phyloP scores from a whole-genome alignment of 805 yeast genomes.

The Sugiyamaella boreocaroliniensis region DNA sequence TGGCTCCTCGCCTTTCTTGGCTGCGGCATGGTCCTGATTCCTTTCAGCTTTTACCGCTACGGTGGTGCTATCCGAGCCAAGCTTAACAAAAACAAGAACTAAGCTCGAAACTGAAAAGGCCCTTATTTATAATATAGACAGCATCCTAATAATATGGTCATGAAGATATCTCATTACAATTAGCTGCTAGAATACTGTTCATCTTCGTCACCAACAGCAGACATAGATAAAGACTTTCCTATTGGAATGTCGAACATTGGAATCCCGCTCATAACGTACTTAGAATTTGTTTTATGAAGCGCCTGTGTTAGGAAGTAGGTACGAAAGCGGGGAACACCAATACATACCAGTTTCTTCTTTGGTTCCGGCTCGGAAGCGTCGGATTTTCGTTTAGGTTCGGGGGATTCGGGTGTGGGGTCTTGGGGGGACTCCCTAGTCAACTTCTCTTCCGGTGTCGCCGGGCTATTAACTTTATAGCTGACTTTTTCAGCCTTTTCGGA shows the following conservation, averaged over 20 bases:
- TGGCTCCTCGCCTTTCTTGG: constrained; percentile 50
- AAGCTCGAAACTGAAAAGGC: background rate
- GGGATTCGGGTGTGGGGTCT: background rate
- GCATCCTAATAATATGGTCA: background rate
- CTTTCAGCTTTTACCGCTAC: constrained; percentile 42
- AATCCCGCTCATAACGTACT: background rate
- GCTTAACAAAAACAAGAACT: constrained; percentile 13
- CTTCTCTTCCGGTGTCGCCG: too few species aligned
- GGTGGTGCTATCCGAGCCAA: constrained; percentile 36
- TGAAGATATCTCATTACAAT: too few species aligned
- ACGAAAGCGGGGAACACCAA: background rate
- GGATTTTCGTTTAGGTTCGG: background rate
- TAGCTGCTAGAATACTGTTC: background rate
- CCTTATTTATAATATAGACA: background rate
- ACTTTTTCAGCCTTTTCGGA: background rate
- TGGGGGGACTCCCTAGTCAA: too few species aligned
- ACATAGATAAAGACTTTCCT: background rate
- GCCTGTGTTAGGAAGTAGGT: background rate
- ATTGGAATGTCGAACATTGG: background rate
- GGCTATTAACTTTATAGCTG: too few species aligned
- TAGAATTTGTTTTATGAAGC: background rate
- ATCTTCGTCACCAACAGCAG: background rate
- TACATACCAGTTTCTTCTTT: background rate
- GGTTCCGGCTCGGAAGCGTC: background rate
- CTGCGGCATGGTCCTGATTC: constrained; percentile 44